A percentile compares a stretch with the other conserved stretches of the same genome.
Conservation (phyloP, 2,329 filamentous ascomycete genomes). For the Alternaria sp. region DNA sequence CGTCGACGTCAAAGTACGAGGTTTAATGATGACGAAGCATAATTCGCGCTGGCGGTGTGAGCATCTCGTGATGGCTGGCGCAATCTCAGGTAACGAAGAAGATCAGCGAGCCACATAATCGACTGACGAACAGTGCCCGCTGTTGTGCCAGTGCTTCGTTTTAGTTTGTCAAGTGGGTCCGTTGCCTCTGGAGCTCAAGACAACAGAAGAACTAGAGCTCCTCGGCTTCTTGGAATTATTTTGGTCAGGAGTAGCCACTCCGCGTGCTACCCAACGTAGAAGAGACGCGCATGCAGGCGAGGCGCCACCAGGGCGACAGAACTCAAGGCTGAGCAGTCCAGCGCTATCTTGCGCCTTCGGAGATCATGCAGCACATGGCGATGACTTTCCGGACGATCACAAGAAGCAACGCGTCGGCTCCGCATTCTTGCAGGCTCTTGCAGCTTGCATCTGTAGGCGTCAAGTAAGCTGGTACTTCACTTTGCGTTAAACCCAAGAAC, state of each 20-base stretch:
- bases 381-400: slow-evolving; percentile 8
- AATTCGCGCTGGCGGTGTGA: slow-evolving; percentile 8
- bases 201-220: slow-evolving; percentile 6
- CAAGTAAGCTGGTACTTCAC: slow-evolving; percentile 5
- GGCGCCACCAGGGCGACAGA: slow-evolving; percentile 6
- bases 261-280: slow-evolving; percentile 3
- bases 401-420: slow-evolving; percentile 12
- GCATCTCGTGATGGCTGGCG: slow-evolving; percentile 14
- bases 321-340: slow-evolving; percentile 5
- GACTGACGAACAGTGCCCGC: slow-evolving; percentile 12
- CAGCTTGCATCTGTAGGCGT: slow-evolving; percentile 1
- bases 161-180: slow-evolving; percentile 8
- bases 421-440: slow-evolving; percentile 5
- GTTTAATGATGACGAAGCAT: slow-evolving; percentile 21
- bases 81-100: slow-evolving; percentile 11
- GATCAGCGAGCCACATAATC: slow-evolving; percentile 17
- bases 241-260: background rate
- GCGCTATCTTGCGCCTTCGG: slow-evolving; percentile 5
- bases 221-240: background rate
- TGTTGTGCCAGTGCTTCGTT: slow-evolving; percentile 11
- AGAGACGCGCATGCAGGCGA: slow-evolving; percentile 1
- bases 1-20: slow-evolving; percentile 4
- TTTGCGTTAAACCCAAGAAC: slow-evolving; percentile 1
- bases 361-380: slow-evolving; percentile 1
- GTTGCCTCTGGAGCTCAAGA: slow-evolving; percentile 3